Evolutionary conservation across 768 basidiomycete genomes (phyloP).

Genomic region (Rhodosporidiobolus sp.): DNA sequence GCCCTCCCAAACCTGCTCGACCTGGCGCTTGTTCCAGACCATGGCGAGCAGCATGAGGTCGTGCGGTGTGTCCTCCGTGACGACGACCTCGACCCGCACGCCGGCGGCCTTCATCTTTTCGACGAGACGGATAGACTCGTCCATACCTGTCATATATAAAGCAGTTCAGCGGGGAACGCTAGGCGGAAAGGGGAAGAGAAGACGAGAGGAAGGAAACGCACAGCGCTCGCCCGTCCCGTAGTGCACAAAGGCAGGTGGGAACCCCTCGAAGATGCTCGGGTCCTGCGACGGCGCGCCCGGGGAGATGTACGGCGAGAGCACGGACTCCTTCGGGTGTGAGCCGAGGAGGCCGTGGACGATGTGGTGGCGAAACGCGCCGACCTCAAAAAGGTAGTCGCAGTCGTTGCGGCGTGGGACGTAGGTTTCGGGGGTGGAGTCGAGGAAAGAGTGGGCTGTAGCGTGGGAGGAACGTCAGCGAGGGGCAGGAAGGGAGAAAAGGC

Average conservation of each 20-base stretch:
- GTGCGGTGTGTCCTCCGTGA: slow-evolving; percentile 27
- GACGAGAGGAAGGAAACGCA: neutral
- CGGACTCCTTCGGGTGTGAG: neutral
- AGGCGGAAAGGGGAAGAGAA: too few relatives aligned
- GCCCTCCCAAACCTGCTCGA: slow-evolving; percentile 16
- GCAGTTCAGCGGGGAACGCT: too few relatives aligned
- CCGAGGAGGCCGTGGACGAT: slow-evolving; percentile 34
- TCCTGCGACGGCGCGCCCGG: neutral
- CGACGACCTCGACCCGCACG: slow-evolving; percentile 1
- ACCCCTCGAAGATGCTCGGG: neutral
- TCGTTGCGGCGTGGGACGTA: slow-evolving; percentile 10
- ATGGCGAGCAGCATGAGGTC: slow-evolving; percentile 25
- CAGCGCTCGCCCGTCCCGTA: slow-evolving; percentile 32
- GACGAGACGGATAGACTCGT: slow-evolving; percentile 5
- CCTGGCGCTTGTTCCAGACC: slow-evolving; percentile 15
- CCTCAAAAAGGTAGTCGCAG: slow-evolving; percentile 33
- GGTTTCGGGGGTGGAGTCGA: slow-evolving; percentile 2
- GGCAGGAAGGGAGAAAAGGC: neutral
- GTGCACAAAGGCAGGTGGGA: slow-evolving; percentile 18
- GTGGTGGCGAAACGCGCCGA: slow-evolving; percentile 20
- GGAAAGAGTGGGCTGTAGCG: slow-evolving; percentile 15
- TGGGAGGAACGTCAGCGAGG: neutral
- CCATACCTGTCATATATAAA: neutral
- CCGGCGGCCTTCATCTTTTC: slow-evolving; percentile 14
- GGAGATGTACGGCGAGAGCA: slow-evolving; percentile 29